Evolutionary conservation across 306 rosid species (phyloP).

Genomic region (Datisca glomerata): DNA sequence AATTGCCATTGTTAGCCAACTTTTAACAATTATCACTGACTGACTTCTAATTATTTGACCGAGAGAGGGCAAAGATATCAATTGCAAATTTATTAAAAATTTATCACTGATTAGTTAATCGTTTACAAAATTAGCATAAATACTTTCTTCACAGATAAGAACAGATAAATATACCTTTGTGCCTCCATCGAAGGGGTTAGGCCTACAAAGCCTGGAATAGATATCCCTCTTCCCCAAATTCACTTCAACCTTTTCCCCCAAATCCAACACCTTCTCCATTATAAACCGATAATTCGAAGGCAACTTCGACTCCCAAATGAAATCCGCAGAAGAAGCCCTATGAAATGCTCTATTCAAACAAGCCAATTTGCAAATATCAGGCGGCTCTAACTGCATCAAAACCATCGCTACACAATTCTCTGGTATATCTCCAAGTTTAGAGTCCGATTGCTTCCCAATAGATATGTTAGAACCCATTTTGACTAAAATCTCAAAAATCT

Average conservation of each 20-base stretch:
- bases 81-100: too few species aligned
- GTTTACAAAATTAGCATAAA: too few species aligned
- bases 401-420: conserved; percentile 73
- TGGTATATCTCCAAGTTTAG: conserved; percentile 68
- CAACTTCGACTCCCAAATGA: conserved; percentile 76
- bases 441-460: conserved; percentile 9
- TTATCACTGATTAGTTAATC: too few species aligned
- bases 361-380: conserved; percentile 63
- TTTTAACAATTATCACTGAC: background rate
- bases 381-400: conserved; percentile 51
- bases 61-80: background rate
- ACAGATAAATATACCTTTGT: conserved; percentile 45
- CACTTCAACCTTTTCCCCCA: conserved; percentile 9
- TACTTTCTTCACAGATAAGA: too few species aligned
- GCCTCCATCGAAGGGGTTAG: conserved; percentile 42
- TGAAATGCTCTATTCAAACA: conserved; percentile 57
- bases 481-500: conserved; percentile 3
- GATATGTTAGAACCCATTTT: conserved; percentile 57
- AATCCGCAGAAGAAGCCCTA: conserved; percentile 72
- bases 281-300: conserved; percentile 60
- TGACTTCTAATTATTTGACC: background rate
- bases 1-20: background rate
- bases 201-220: conserved; percentile 57
- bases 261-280: conserved; percentile 30
- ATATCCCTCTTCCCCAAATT: conserved; percentile 49